phyloP scores from a whole-genome alignment of 2,329 filamentous ascomycete species.

The Acrodontium crateriforme region DNA sequence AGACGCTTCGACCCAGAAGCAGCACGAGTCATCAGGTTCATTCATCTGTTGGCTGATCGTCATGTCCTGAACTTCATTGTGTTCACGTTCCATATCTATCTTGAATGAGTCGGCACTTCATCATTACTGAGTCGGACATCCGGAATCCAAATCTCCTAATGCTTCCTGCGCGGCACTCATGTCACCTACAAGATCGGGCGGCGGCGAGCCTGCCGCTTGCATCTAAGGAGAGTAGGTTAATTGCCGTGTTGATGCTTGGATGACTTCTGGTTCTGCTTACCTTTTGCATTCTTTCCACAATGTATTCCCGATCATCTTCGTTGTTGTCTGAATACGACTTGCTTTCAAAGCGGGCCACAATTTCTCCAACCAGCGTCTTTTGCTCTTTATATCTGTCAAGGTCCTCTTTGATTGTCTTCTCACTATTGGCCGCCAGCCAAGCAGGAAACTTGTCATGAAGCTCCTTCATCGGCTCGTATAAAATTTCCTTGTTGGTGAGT shows the following conservation, averaged over 20 bases:
- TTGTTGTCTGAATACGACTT: slow-evolving; percentile 71
- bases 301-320: slow-evolving; percentile 69
- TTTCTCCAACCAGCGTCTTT: slow-evolving; percentile 64
- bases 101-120: too few species aligned
- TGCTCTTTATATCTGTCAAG: slow-evolving; percentile 70
- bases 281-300: slow-evolving; percentile 96
- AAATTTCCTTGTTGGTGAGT: slow-evolving; percentile 91
- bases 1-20: too few species aligned
- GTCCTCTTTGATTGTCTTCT: slow-evolving; percentile 45
- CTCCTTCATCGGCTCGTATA: slow-evolving; percentile 99
- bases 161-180: slow-evolving; percentile 69
- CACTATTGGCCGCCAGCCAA: slow-evolving; percentile 75
- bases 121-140: slow-evolving; percentile 49
- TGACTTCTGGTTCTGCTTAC: slow-evolving; percentile 35
- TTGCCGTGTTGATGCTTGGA: slow-evolving; percentile 5
- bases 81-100: too few species aligned
- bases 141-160: slow-evolving; percentile 40
- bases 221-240: slow-evolving; percentile 56
- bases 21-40: too few species aligned
- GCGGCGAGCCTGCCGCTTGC: slow-evolving; percentile 88
- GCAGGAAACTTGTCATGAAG: slow-evolving; percentile 79
- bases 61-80: too few species aligned
- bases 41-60: too few species aligned
- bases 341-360: slow-evolving; percentile 79
- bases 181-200: slow-evolving; percentile 79